Evolutionary conservation across 345 rosid genomes (phyloP), one percentile per base, ranked within the genome.

Genomic region (Linum trigynum): DNA sequence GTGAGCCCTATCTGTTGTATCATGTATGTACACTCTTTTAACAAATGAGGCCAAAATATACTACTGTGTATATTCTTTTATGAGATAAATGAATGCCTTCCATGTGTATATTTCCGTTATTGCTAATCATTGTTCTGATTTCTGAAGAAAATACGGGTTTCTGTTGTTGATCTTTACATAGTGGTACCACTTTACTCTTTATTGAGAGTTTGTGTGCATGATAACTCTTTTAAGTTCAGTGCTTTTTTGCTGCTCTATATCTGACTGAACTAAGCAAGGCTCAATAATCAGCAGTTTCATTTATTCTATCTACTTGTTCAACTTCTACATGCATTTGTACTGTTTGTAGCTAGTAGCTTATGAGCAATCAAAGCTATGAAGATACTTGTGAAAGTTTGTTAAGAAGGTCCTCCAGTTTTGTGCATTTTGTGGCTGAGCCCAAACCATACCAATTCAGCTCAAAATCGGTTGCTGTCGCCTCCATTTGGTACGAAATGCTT

Each of bases 91-190:
- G 32, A 73, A 70, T 69, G 78, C 80, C 53, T 48, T 67, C 68
- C 81, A 67, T 82, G 80, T 85, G 82, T 79, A 82, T 79, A 82
- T 75, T 75, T 80, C 77, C 32, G 32, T 23, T 23, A 23, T 75
- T 70, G 79, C 65, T 77, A 74, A 65, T 68, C 72, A 71, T 79
- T 83, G 76, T 61, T 74, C 68, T 69, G 65, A 74, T 75, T 61
- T 74, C 68, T 69, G 65, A 74, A 61, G 53, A 48, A 9, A 48
- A 3, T 48, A 9, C 53, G 14, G 9, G 3, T 48, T 15, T 15
- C 53, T 15, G 9, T 48, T 7, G 14, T 6, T 48, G 53, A 48
- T 48, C 53, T 48, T 48, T 12, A 48, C 14, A 48, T 12, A 48
- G 14, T 2, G 9, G 2, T 5, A 48, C 14, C 5, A 48, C 53